Evolutionary conservation across 441 rosid genomes (phyloP).

Genomic region (Mallotus repandus): DNA sequence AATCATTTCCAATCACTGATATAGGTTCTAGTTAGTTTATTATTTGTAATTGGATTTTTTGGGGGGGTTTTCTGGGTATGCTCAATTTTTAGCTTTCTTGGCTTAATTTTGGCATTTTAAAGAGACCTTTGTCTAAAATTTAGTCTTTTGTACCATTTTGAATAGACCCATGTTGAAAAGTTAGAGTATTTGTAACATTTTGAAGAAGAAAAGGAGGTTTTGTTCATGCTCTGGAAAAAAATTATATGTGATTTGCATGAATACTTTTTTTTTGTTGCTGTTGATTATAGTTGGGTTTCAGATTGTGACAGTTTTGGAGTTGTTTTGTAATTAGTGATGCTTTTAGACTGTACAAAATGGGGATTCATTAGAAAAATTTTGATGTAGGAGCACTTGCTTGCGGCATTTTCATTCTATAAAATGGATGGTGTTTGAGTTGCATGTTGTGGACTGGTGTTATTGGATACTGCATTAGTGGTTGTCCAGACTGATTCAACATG

Average conservation of each 20-base stretch:
- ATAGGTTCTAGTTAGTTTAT: slow-evolving; percentile 23
- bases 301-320: not conserved
- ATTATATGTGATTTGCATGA: not conserved
- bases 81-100: not conserved
- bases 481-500: not conserved
- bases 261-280: not conserved
- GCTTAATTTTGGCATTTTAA: not conserved
- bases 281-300: not conserved
- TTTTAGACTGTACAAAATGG: not conserved
- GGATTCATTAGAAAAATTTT: not conserved
- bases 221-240: not conserved
- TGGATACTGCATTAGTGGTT: not conserved
- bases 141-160: not conserved
- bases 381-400: not conserved
- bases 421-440: not conserved
- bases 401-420: not conserved
- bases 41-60: not conserved
- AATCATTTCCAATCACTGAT: slow-evolving; percentile 21
- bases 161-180: not conserved
- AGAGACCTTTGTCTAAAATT: not conserved
- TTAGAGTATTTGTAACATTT: not conserved
- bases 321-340: not conserved
- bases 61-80: not conserved
- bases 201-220: not conserved
- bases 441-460: not conserved